Percentiles rank a stretch among this genome's conserved stretches.
phyloP scores from a whole-genome alignment of 768 basidiomycete species.

The Tephrocybe rancida region DNA sequence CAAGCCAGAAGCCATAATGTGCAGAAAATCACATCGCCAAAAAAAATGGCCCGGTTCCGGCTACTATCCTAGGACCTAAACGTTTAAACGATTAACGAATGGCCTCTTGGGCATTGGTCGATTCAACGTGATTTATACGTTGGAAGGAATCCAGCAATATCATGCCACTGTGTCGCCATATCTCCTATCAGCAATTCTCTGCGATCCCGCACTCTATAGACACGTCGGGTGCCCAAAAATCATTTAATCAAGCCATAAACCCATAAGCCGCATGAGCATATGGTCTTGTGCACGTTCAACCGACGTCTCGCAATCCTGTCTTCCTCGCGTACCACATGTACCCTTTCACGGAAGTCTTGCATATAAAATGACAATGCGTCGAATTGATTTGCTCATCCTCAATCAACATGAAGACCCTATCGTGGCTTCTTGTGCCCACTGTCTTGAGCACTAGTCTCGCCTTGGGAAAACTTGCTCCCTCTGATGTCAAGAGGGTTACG shows the following conservation, averaged over 20 bases:
- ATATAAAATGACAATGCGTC: constrained; percentile 1
- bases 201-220: background rate
- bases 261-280: constrained; percentile 3
- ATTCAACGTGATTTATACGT: background rate
- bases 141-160: background rate
- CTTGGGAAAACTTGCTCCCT: constrained; percentile 34
- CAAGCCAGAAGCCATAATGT: no score
- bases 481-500: constrained; percentile 37
- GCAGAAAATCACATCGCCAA: no score
- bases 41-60: no score
- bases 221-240: background rate
- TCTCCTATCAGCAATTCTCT: background rate
- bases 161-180: background rate
- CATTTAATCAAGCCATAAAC: background rate
- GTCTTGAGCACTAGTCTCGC: constrained; percentile 26
- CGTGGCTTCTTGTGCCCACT: constrained; percentile 28
- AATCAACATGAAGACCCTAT: constrained; percentile 36
- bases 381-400: constrained; percentile 6
- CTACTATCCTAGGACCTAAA: no score
- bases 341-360: background rate
- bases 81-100: no score
- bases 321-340: constrained; percentile 3
- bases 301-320: constrained; percentile 4
- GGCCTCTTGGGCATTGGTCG: background rate
- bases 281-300: background rate